Evolutionary conservation across 768 basidiomycete species (phyloP).

Genomic region (Leccinum longicurvipes): DNA sequence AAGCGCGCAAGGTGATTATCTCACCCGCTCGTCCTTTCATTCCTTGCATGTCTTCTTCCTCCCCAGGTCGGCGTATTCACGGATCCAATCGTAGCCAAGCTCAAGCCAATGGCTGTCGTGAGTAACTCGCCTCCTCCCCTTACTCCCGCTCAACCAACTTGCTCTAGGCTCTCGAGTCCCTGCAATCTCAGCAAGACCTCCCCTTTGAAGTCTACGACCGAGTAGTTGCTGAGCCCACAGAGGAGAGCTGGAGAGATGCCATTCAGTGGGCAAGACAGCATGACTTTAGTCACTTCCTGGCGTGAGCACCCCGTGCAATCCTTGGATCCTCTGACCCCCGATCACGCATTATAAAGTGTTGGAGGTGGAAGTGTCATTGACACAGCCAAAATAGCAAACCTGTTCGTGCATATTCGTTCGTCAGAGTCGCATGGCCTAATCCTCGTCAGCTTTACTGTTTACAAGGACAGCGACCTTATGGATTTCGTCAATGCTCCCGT

Average conservation of each 20-base stretch:
- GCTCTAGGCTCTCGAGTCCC: constrained; percentile 65
- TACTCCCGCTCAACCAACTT: neutral
- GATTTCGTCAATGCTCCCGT: constrained; percentile 98
- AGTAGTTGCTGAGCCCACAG: constrained; percentile 88
- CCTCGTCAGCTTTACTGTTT: constrained; percentile 69
- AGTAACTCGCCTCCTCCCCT: constrained; percentile 22
- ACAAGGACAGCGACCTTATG: constrained; percentile 88
- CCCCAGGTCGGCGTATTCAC: constrained; percentile 91
- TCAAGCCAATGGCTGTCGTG: constrained; percentile 81
- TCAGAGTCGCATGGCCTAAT: constrained; percentile 1
- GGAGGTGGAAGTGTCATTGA: constrained; percentile 96
- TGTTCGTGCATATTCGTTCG: constrained; percentile 45
- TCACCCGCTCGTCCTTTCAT: neutral
- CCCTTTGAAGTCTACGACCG: constrained; percentile 79
- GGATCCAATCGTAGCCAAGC: constrained; percentile 77
- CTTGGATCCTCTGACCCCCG: neutral
- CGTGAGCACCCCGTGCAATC: constrained; percentile 46
- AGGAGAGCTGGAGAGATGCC: constrained; percentile 83
- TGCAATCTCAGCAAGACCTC: constrained; percentile 75
- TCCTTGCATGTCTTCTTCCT: constrained; percentile 7
- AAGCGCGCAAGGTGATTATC: constrained; percentile 66
- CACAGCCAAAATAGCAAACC: constrained; percentile 92
- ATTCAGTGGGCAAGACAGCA: constrained; percentile 84
- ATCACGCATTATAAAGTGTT: constrained; percentile 45
- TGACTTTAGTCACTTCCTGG: constrained; percentile 91